Base-by-base conservation (phyloP, 139 green algal genomes). In the Asterochloris sp. region DNA sequence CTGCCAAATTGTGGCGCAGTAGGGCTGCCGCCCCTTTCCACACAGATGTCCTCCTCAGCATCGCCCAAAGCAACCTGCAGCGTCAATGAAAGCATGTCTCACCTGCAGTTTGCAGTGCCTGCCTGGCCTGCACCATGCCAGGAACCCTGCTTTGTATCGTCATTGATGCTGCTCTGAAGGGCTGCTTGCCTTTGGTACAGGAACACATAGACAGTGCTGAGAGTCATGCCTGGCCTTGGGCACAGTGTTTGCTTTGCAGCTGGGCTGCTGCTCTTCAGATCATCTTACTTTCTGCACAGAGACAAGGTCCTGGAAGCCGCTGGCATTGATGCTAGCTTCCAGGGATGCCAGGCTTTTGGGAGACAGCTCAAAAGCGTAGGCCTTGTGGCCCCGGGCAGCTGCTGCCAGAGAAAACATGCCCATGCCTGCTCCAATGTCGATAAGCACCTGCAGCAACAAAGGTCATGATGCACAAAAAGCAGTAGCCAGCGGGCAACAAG, bases 361-460 rank as follows among this genome's bases (percentile, higher is more conserved):
- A 29, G 85, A 83, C n/a, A 87, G 74, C 88, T 98, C 94, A 85
- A 95, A 93, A 12, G 94, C 92, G 26, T 95, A 82, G n/a, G 93
- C 94, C 4, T 62, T 63, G 79, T 95, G 90, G 15, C 92, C 92
- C 11, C 89, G 84, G 0, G 90, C 90, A 13, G 94, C 94, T 15
- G 94, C 94, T 13, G 93, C 93, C 69, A 98, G 81, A 16, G 88
- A 91, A 78, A 95, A 92, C 66, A 95, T 89, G 69, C 94, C 94
- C 69, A 87, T 86, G 12, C 94, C 94, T 17, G 94, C 93, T 0
- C 92, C 93, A 24, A 98, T 85, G 79, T 98, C 94, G 54, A 97
- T 73, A 21, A 97, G 80, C 27, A 91, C 78, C 83, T 73, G 76
- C 74, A 54, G 38, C 38, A 54, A 54, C 38, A 6, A 6, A 54